Percentiles rank a stretch among this genome's conserved stretches.
Conservation (phyloP, 163 green algal species). For the Chlamydomonas reinhardtii region DNA sequence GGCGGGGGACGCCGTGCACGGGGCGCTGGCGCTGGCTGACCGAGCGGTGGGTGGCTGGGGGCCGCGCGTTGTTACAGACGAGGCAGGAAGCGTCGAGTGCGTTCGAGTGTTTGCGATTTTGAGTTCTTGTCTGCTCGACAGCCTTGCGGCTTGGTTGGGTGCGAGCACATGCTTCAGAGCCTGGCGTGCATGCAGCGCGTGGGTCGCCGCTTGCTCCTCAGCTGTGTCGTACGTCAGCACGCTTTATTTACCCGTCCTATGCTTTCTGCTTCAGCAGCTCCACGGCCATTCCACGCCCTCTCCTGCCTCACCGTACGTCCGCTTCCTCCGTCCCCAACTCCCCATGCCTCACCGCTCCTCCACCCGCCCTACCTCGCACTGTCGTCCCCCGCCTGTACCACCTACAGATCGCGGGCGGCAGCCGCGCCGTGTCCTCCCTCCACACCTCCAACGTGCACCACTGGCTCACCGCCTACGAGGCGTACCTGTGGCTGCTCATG, state of each 20-base stretch:
- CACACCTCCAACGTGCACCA: conserved; percentile 46
- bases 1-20: conserved; percentile 6
- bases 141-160: too few relatives aligned
- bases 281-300: too few relatives aligned
- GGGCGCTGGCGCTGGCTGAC: conserved; percentile 2
- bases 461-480: conserved; percentile 29
- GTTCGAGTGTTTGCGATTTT: not conserved
- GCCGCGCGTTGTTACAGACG: not conserved
- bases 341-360: not conserved
- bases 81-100: too few relatives aligned
- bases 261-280: too few relatives aligned
- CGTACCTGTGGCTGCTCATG: not conserved
- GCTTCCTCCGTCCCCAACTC: not conserved
- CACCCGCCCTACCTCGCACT: too few relatives aligned
- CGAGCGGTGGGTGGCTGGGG: not conserved
- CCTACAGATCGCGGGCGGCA: not conserved
- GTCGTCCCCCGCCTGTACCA: not conserved
- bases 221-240: too few relatives aligned
- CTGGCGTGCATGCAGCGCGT: too few relatives aligned
- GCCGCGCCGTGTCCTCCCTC: not conserved
- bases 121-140: too few relatives aligned
- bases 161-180: too few relatives aligned
- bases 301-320: too few relatives aligned
- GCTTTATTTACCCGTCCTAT: too few relatives aligned
- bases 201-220: too few relatives aligned